Evolutionary conservation across 1,139 yeast genomes (phyloP).

Genomic region (Yamadazyma oceani): DNA sequence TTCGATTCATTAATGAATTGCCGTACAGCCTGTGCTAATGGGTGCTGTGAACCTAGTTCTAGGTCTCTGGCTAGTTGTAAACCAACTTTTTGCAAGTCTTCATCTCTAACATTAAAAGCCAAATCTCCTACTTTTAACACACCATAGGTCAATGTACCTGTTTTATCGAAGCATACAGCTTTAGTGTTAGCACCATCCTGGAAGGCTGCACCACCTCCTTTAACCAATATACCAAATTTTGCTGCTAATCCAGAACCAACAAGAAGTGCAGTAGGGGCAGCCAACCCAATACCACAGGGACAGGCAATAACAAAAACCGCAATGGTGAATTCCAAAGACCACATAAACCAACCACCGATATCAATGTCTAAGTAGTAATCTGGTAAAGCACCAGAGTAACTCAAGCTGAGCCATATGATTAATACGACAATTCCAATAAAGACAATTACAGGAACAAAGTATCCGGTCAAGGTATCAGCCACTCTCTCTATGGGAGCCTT

Average conservation of each 20-base stretch:
- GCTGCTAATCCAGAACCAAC: conserved; percentile 51
- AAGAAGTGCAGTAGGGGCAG: conserved; percentile 50
- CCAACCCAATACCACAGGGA: conserved; percentile 50
- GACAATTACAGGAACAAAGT: conserved; percentile 71
- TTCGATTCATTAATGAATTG: conserved; percentile 32
- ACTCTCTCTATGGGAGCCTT: conserved; percentile 74
- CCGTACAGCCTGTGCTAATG: conserved; percentile 61
- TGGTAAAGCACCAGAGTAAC: conserved; percentile 57
- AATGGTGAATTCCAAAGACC: conserved; percentile 77
- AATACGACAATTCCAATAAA: conserved; percentile 62
- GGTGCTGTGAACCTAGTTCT: conserved; percentile 69
- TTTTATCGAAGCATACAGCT: conserved; percentile 74
- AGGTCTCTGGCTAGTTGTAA: conserved; percentile 57
- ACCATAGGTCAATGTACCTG: conserved; percentile 76
- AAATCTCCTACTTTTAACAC: conserved; percentile 57
- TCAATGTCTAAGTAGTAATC: conserved; percentile 56
- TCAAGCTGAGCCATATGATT: conserved; percentile 65
- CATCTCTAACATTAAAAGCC: conserved; percentile 20
- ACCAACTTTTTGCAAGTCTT: conserved; percentile 22
- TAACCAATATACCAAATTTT: conserved; percentile 66
- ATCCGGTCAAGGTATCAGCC: conserved; percentile 70
- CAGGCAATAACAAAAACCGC: conserved; percentile 68
- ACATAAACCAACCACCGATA: conserved; percentile 72
- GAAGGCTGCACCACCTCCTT: conserved; percentile 82
- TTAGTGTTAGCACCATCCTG: conserved; percentile 70